Evolutionary conservation across 2,329 filamentous ascomycete genomes (phyloP).

Genomic region (Neofusicoccum umdonicola): DNA sequence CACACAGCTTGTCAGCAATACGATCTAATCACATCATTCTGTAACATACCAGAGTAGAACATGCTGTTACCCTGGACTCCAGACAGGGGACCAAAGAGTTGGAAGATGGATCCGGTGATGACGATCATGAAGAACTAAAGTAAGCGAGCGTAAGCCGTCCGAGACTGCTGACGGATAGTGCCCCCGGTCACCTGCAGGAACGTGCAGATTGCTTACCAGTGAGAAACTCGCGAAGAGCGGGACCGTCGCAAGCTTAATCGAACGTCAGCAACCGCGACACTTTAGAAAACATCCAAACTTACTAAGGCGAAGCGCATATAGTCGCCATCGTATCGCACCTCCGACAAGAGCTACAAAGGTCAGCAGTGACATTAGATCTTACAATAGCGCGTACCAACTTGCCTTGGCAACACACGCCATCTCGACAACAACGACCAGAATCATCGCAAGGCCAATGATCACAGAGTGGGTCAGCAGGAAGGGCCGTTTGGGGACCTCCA

Average conservation of each 20-base stretch:
- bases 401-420: constrained; percentile 32
- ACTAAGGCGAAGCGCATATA: constrained; percentile 42
- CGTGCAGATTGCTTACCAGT: constrained; percentile 23
- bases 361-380: background rate
- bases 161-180: constrained; percentile 7
- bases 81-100: constrained; percentile 48
- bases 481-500: constrained; percentile 24
- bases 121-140: constrained; percentile 52
- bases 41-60: constrained; percentile 25
- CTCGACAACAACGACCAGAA: constrained; percentile 30
- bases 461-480: constrained; percentile 22
- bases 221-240: constrained; percentile 38
- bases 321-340: constrained; percentile 39
- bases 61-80: constrained; percentile 26
- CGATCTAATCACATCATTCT: constrained; percentile 9
- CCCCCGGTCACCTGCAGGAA: constrained; percentile 18
- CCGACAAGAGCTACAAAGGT: constrained; percentile 26
- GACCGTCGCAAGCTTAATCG: constrained; percentile 31
- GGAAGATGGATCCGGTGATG: constrained; percentile 47
- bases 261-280: constrained; percentile 22
- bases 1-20: background rate
- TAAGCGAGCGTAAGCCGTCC: constrained; percentile 17
- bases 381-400: constrained; percentile 5
- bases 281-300: constrained; percentile 9
- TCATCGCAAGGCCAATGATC: constrained; percentile 27